Base-by-base conservation (phyloP, 2,329 filamentous ascomycete species). In the Aspergillus phoenicis region DNA sequence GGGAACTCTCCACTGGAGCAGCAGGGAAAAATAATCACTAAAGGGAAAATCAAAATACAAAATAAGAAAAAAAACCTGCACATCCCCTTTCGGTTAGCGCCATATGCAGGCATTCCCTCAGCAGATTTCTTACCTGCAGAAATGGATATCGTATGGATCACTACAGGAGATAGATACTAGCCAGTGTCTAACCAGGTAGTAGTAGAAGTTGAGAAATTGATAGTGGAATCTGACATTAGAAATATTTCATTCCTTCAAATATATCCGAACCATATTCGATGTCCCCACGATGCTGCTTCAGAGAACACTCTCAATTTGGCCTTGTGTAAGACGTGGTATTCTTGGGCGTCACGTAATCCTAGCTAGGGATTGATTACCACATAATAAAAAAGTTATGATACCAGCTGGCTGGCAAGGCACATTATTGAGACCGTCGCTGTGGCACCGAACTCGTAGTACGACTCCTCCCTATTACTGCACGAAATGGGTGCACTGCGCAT, bases 401-500 rank as follows among this genome's bases (percentile, higher is more conserved):
- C 39, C 17, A 17, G 39, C 39, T n/a, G 41, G 39, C 39, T n/a
- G 41, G n/a, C 20, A 13, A 45, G 41, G 20, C 41, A 45, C 41
- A 8, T 22, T 22, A 10, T 20, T 22, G 17, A 20, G 8, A 11
- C 41, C 38, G 22, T 41, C 41, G 13, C 52, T 17, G 38, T 43
- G 20, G 38, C 52, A 55, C 52, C 20, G 20, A 45, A 55, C 24
- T 38, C 38, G 39, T 55, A 43, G 38, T 11, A 54, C 30, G 33
- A 30, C 33, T 13, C 33, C 4, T 24, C 15, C 38, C n/a, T 30
- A 24, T 28, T 15, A 24, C 26, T 55, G 52, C 52, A 55, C 28
- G n/a, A 43, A 55, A 45, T n/a, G 51, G 49, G 39, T 17, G 17
- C 41, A 51, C 55, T 54, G 55, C 55, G 52, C 59, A 61, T 61